Evolutionary conservation across 148 eudicot species (phyloP), one percentile per base, ranked within the genome.

Genomic region (Rhododendron molle): DNA sequence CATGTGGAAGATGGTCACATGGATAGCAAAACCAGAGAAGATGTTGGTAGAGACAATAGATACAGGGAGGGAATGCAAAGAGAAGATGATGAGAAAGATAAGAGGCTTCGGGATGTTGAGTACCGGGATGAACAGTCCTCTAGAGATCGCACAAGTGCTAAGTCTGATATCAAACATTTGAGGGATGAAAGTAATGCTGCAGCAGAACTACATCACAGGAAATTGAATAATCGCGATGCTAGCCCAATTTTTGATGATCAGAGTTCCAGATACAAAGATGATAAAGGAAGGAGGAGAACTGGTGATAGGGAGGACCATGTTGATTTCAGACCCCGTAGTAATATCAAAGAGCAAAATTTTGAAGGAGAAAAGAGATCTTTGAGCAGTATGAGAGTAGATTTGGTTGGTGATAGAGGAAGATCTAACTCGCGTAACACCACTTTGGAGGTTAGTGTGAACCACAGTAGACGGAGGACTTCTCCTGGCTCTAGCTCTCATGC

Each of bases 241-340:
- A 93, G 92, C 88, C 93, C 89, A 84, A 85, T 83, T 78, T 85
- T 85, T 86, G 96, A 93, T 88, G 96, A 94, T 81, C 89, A 92
- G 36, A 83, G 85, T 83, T 78, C 89, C 40, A 91, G 94, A 88
- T 94, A 92, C 80, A 93, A 93, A 87, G 95, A 95, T 47, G 99
- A 95, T 43, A 94, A 90, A 83, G 94, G 91, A 16, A 90, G 92
- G 86, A 93, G 93, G 83, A 93, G 91, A 85, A 89, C 92, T n/a
- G 89, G 87, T 80, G 93, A 87, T 34, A 91, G 90, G 85, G 96
- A 94, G 82, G 98, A 93, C 50, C 88, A 88, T 87, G 87, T 86
- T 79, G 92, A 91, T 87, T 84, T 87, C 76, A 96, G 93, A 86
- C 85, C 92, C 69, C 90, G 90, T 85, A 87, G 91, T 86, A 87